phyloP scores from a whole-genome alignment of 2,329 filamentous ascomycete species.

The Penicillium griseofulvum region DNA sequence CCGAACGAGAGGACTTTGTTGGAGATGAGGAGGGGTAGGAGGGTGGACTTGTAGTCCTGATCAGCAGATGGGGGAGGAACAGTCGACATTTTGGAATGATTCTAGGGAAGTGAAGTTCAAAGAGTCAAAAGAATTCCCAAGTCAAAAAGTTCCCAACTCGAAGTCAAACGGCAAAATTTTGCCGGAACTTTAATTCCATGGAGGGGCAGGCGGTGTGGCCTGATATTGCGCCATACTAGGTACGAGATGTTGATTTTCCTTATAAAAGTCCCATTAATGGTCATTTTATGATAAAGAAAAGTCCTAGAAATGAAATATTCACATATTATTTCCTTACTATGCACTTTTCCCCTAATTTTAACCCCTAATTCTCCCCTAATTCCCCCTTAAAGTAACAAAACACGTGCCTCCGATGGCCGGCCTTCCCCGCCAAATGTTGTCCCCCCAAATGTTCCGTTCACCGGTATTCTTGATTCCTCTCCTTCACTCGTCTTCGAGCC shows the following conservation, averaged over 20 bases:
- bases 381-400: slow-evolving; percentile 9
- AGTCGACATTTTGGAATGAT: slow-evolving; percentile 24
- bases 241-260: not conserved
- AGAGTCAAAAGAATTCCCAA: not conserved
- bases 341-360: too few species aligned
- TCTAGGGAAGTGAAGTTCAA: not conserved
- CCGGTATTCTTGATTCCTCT: slow-evolving; percentile 10
- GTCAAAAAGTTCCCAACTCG: not conserved
- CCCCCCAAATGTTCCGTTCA: slow-evolving; percentile 11
- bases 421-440: slow-evolving; percentile 21
- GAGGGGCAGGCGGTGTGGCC: slow-evolving; percentile 23
- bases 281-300: not conserved
- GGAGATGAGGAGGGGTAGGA: slow-evolving; percentile 40
- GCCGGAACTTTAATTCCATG: slow-evolving; percentile 9
- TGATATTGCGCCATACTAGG: not conserved
- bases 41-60: slow-evolving; percentile 39
- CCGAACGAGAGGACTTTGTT: slow-evolving; percentile 45
- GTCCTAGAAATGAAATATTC: not conserved
- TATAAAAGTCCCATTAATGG: not conserved
- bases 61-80: slow-evolving; percentile 25
- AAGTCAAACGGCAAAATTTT: slow-evolving; percentile 21
- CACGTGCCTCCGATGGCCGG: slow-evolving; percentile 35
- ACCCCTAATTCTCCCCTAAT: not conserved
- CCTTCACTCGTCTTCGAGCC: slow-evolving; percentile 12
- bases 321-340: not conserved